Evolutionary conservation across 331 rosid species (phyloP).

Genomic region (Dryas integrifolia): DNA sequence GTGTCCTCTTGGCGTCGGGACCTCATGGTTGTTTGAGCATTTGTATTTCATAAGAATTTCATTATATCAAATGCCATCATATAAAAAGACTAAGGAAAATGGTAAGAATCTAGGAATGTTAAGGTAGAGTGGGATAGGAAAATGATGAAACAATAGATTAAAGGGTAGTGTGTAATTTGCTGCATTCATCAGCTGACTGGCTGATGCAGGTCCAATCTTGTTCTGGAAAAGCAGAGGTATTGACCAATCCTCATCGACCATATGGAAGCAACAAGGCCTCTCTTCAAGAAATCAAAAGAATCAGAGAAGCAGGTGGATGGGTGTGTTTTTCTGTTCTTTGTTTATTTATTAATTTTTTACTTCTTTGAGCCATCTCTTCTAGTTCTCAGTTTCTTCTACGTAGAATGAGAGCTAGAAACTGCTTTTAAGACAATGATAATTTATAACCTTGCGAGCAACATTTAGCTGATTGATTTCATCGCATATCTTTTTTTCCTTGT

Average conservation of each 20-base stretch:
- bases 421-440: neutral
- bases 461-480: neutral
- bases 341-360: conserved; percentile 16
- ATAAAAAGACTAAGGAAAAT: neutral
- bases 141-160: neutral
- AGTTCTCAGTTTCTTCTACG: neutral
- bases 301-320: conserved; percentile 99
- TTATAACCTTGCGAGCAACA: neutral
- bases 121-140: neutral
- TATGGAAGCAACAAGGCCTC: conserved; percentile 76
- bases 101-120: neutral
- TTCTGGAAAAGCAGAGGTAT: conserved; percentile 70
- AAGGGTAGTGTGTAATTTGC: conserved; percentile 7
- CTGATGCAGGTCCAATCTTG: conserved; percentile 74
- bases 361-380: neutral
- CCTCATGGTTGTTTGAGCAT: neutral
- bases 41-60: neutral
- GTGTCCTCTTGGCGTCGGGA: neutral
- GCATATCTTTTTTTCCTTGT: neutral
- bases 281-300: conserved; percentile 85
- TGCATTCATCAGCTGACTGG: conserved; percentile 27
- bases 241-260: conserved; percentile 90
- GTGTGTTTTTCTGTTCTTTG: conserved; percentile 76
- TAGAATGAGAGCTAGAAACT: neutral
- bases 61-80: neutral